Conservation (phyloP, 2,329 filamentous ascomycete species). For the Hypoxylon sp. region DNA sequence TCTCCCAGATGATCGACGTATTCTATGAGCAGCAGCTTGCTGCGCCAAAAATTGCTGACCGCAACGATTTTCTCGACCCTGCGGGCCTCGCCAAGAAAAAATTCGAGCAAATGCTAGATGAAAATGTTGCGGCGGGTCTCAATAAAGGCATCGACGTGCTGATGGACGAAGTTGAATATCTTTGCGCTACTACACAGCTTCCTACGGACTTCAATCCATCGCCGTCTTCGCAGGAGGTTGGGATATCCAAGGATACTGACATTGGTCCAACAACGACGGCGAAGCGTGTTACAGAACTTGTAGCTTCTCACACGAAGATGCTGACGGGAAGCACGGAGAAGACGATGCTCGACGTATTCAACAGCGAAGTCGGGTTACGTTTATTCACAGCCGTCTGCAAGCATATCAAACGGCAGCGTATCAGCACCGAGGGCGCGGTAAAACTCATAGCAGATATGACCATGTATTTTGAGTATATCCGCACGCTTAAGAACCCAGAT, state of each 20-base stretch:
- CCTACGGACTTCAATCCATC: slow-evolving; percentile 92
- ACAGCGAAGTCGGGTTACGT: slow-evolving; percentile 94
- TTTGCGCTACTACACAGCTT: slow-evolving; percentile 88
- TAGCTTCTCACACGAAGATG: slow-evolving; percentile 92
- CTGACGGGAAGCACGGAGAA: slow-evolving; percentile 96
- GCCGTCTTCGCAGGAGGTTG: slow-evolving; percentile 55
- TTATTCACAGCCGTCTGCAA: slow-evolving; percentile 95
- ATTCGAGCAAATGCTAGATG: slow-evolving; percentile 98
- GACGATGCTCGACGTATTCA: slow-evolving; percentile 98
- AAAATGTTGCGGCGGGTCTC: slow-evolving; percentile 92
- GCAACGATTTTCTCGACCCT: slow-evolving; percentile 94
- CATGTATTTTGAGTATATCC: slow-evolving; percentile 88
- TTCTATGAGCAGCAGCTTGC: slow-evolving; percentile 98
- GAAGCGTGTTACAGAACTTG: slow-evolving; percentile 83
- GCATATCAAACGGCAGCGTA: slow-evolving; percentile 94
- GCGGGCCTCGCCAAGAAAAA: slow-evolving; percentile 96
- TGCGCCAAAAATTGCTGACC: slow-evolving; percentile 84
- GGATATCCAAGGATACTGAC: slow-evolving; percentile 56
- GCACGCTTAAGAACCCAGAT: slow-evolving; percentile 84
- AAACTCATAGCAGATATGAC: slow-evolving; percentile 98
- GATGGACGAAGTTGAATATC: slow-evolving; percentile 97
- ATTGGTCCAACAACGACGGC: slow-evolving; percentile 83
- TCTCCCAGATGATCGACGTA: slow-evolving; percentile 98
- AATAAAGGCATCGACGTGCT: slow-evolving; percentile 98
- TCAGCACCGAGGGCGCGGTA: slow-evolving; percentile 90